Evolutionary conservation across 148 eudicot species (phyloP).

Genomic region (Rhododendron vialii): DNA sequence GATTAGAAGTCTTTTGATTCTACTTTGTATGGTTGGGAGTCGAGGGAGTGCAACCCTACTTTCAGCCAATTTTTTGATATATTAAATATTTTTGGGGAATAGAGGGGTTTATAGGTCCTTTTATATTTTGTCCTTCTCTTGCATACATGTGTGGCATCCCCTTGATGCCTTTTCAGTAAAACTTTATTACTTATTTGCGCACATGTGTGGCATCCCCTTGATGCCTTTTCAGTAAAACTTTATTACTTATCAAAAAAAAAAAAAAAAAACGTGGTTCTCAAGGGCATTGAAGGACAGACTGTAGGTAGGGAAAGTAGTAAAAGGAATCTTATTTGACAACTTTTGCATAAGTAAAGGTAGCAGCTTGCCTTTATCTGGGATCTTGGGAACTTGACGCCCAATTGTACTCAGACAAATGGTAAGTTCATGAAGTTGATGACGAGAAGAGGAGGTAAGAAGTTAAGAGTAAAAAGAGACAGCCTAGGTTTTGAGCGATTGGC

Average conservation of each 20-base stretch:
- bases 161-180: not conserved
- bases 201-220: not conserved
- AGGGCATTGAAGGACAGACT: not conserved
- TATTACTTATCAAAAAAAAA: not conserved
- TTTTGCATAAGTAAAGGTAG: not conserved
- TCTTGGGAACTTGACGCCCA: not conserved
- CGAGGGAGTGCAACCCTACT: not conserved
- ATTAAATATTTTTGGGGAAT: not conserved
- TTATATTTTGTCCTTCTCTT: not conserved
- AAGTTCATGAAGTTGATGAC: not conserved
- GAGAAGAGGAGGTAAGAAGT: not conserved
- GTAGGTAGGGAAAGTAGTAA: not conserved
- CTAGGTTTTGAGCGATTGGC: not conserved
- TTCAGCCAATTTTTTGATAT: not conserved
- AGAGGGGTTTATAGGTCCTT: not conserved
- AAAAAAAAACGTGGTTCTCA: not conserved
- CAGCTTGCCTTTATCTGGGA: not conserved
- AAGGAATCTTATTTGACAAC: not conserved
- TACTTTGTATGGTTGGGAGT: not conserved
- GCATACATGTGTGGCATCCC: not conserved
- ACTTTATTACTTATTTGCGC: not conserved
- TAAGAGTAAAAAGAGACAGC: not conserved
- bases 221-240: not conserved
- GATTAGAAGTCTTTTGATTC: not conserved
- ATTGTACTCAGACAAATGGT: not conserved